Evolutionary conservation across 352 stramenopile species (phyloP), one percentile per base, ranked within the genome.

Genomic region (Phytophthora cactorum): DNA sequence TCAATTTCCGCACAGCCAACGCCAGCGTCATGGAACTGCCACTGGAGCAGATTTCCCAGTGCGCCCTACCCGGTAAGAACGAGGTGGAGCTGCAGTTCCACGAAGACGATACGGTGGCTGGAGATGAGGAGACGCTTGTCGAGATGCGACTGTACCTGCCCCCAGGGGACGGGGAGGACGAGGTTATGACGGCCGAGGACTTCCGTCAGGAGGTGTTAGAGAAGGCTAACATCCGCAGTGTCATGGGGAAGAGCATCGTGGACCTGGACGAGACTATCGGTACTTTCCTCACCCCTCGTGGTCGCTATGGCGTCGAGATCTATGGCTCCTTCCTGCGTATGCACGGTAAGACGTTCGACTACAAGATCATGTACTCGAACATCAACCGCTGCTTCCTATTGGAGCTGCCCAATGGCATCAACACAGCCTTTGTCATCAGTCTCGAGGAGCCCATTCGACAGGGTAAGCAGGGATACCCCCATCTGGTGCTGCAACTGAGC

Each of bases 321-420:
- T 99, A 99, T 82, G 86, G 87, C 52, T 95, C 88, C 9, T 99
- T 99, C 78, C 80, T 99, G 69, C 95, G 97, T 51, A 99, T 99
- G 87, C 86, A 96, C 64, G 96, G 96, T 72, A 97, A 97, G 71
- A 99, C 98, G 67, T 99, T 99, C 78, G 97, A 99, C 88, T 99
- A 99, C 92, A 99, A 99, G 84, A 99, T 99, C 74, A 95, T 97
- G 81, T 99, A 99, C 87, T 97, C 98, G 56, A 98, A 99, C 78
- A 99, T 99, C 74, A 98, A 98, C 64, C 92, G 97, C 29, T 97
- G 99, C 53, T 99, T 99, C 70, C 68, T 99, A 27, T 78, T 99
- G 56, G 93, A 98, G 60, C 96, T 98, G 68, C 95, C 97, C 9
- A 98, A 99, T 72, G 94, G 98, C 56, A 92, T 98, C 53, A 97